Base-by-base conservation (phyloP, 164 flowering plant genomes). In the Nymphaea colorata region DNA sequence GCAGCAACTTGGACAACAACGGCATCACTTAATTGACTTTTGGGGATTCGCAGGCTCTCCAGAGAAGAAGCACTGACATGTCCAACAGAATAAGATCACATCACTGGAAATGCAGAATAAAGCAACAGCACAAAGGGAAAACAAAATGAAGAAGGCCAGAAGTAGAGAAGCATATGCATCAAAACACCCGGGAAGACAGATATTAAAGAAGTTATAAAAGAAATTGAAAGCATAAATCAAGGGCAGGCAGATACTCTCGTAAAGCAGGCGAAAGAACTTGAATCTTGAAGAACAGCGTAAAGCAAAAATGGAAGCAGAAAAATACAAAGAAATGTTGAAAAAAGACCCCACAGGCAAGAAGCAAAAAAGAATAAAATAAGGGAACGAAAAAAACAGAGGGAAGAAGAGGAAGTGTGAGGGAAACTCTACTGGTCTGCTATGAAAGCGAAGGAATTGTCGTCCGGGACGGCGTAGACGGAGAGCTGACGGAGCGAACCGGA, bases 371-470 rank as follows among this genome's bases (percentile, higher is more conserved):
- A 51, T 51, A 6, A 12, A 47, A 47, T 3, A 47, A 47, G 14
- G 14, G 14, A 51, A 2, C 57, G 14, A 51, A 5, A 51, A 14
- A 51, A 51, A 51, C 57, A 51, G 57, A 51, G 5, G 0, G 57
- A 12, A 12, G 57, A 51, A 15, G 14, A 5, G 57, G 57, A 14
- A 44, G 44, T 3, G 8, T 45, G 3, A 51, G 14, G 12, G 14
- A 15, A 0, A 3, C 61, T 87, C 84, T 81, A 89, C 96, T 86
- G 82, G 63, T 87, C 82, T 4, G 89, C 89, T 64, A 89, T 83
- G 80, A 80, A 79, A 71, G 86, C 70, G 70, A 89, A 76, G 41
- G 69, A 71, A 4, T 16, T 8, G 14, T 78, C 83, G 14, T 71
- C 69, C 4, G 64, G 72, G 43, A 85, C 71, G 41, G 83, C 73